Evolutionary conservation across 805 yeast genomes (phyloP).

Genomic region (Pichia nakasei): DNA sequence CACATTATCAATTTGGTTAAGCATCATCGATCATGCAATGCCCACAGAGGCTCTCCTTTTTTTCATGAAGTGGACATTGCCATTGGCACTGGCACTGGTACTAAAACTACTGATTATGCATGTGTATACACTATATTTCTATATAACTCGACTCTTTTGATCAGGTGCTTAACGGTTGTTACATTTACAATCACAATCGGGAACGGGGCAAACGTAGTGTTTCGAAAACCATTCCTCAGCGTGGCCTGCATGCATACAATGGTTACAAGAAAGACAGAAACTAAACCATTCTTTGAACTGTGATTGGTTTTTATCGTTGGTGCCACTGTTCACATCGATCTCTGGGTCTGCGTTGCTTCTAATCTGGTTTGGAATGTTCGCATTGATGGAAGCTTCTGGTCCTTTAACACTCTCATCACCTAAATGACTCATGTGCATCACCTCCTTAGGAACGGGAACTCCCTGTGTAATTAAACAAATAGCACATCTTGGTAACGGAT

Average conservation of each 20-base stretch:
- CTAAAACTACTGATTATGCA: too few relatives aligned
- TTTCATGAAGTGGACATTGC: too few relatives aligned
- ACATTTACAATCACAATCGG: constrained; percentile 83
- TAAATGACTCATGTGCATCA: constrained; percentile 18
- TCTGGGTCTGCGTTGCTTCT: neutral
- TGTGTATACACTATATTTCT: too few relatives aligned
- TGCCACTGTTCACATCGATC: neutral
- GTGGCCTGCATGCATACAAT: constrained; percentile 91
- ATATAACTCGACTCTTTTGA: too few relatives aligned
- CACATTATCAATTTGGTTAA: neutral
- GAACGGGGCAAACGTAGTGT: constrained; percentile 87
- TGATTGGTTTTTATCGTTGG: constrained; percentile 27
- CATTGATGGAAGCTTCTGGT: neutral
- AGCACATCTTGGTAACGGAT: constrained; percentile 83
- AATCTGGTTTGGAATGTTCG: neutral
- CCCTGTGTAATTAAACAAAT: constrained; percentile 80
- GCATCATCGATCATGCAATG: too few relatives aligned
- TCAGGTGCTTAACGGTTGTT: constrained; percentile 28
- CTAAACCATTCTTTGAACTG: constrained; percentile 78
- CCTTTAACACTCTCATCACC: neutral
- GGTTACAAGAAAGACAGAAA: constrained; percentile 84
- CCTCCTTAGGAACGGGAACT: constrained; percentile 42
- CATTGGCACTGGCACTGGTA: too few relatives aligned
- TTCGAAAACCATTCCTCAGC: constrained; percentile 93
- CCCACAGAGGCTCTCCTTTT: too few relatives aligned